Evolutionary conservation across 2,329 filamentous ascomycete species (phyloP).

Genomic region (Gyromitra esculenta): DNA sequence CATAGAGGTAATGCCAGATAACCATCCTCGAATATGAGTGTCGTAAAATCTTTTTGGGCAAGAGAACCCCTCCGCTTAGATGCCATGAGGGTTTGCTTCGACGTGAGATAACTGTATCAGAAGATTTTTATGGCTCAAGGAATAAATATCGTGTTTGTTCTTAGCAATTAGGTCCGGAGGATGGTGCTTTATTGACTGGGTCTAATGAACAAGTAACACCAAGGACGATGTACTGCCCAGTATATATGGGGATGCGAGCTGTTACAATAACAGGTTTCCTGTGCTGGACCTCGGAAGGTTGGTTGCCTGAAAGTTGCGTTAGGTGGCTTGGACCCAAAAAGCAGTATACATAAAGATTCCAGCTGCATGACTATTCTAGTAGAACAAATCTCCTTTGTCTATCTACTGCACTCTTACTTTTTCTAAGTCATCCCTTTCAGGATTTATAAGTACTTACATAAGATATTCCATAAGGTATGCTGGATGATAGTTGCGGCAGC

Average conservation of each 20-base stretch:
- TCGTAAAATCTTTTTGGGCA: conserved; percentile 8
- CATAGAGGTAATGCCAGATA: conserved; percentile 26
- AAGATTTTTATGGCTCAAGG: background rate
- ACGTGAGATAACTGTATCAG: background rate
- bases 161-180: background rate
- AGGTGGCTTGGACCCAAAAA: background rate
- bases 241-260: background rate
- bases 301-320: conserved; percentile 34
- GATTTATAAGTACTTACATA: no score
- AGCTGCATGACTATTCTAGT: no score
- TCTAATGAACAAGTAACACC: background rate
- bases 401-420: no score
- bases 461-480: no score
- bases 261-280: background rate
- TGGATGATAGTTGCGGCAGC: no score
- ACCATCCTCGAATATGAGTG: conserved; percentile 35
- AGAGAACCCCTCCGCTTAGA: conserved; percentile 14
- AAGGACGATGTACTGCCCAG: background rate
- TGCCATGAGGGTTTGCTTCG: conserved; percentile 5
- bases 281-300: background rate
- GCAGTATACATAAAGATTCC: background rate
- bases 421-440: no score
- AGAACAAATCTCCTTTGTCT: no score
- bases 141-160: background rate
- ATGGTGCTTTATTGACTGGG: background rate